phyloP scores from a whole-genome alignment of 306 rosid species.

The Prunus fruticosa region DNA sequence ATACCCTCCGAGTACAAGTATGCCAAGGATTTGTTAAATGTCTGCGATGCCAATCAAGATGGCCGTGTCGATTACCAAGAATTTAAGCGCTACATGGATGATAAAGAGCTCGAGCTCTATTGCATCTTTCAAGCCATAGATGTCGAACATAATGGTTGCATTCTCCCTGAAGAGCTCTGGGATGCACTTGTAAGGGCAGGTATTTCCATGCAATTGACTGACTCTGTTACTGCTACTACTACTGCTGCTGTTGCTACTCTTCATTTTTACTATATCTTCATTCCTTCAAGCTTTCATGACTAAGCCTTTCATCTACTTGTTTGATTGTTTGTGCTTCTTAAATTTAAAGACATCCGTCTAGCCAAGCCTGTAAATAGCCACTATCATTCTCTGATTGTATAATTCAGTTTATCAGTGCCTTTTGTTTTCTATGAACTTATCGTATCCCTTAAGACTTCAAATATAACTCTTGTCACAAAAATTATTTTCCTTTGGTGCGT shows the following conservation, averaged over 20 bases:
- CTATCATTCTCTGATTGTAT: not conserved
- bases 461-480: not conserved
- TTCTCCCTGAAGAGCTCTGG: constrained; percentile 80
- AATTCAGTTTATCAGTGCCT: not conserved
- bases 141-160: constrained; percentile 73
- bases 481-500: constrained; percentile 9
- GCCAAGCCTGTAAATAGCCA: not conserved
- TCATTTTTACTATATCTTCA: not conserved
- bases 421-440: not conserved
- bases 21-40: constrained; percentile 67
- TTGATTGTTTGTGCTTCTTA: not conserved
- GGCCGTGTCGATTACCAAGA: constrained; percentile 70
- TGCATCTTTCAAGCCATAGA: constrained; percentile 83
- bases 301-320: not conserved
- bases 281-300: not conserved
- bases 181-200: constrained; percentile 84
- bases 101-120: constrained; percentile 82
- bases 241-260: not conserved
- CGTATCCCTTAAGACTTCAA: not conserved
- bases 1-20: constrained; percentile 79
- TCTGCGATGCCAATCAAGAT: constrained; percentile 66
- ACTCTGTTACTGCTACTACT: not conserved
- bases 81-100: constrained; percentile 79
- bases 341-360: not conserved
- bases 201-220: constrained; percentile 6